Evolutionary conservation across 2,329 filamentous ascomycete species (phyloP), one percentile per base, ranked within the genome.

Genomic region (Kalmusia sp.): DNA sequence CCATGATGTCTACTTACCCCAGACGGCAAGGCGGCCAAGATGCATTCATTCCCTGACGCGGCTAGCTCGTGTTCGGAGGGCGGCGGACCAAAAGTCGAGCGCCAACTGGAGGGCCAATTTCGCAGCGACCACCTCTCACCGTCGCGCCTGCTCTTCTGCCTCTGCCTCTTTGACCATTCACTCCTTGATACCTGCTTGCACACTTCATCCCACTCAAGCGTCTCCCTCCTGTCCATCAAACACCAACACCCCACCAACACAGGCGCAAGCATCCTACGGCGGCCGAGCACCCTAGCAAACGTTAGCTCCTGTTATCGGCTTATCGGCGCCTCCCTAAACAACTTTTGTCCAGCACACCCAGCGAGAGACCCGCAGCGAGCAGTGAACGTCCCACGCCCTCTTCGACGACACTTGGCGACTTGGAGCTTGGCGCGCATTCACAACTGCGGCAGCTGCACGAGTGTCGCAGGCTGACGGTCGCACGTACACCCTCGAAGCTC

Each of bases 291-390:
- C 25, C 52, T 51, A 55, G 49, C 51, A 50, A 51, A 57, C 61
- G 52, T 46, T 57, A 67, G 62, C 59, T 63, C 63, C 57, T 43
- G 61, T 70, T 72, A 73, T 72, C 70, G 63, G 61, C 69, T 72
- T 70, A 73, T 73, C 69, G 59, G 61, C 57, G 52, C 54, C 52
- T 59, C 60, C 49, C 58, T 58, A 52, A 22, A 61, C 58, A 68
- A 67, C 61, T 70, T 59, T 64, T 52, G 48, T 41, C 11, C 38
- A 39, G n/a, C 34, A n/a, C 3, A 12, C 19, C 17, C 49, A 51
- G 19, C 21, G 40, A 34, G 39, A 47, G 50, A 49, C 50, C 52
- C 52, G 48, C 53, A 34, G 53, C 51, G 37, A 40, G 40, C 22
- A 51, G 46, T 47, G 35, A 48, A 31, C 44, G 45, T 31, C 30